A percentile compares a stretch with the other conserved stretches of the same genome.
These are phyloP conservation scores for Mortierella sp. DNA, from an alignment of 371 early-diverging fungal species.

Conservation along the genomic window DNA sequence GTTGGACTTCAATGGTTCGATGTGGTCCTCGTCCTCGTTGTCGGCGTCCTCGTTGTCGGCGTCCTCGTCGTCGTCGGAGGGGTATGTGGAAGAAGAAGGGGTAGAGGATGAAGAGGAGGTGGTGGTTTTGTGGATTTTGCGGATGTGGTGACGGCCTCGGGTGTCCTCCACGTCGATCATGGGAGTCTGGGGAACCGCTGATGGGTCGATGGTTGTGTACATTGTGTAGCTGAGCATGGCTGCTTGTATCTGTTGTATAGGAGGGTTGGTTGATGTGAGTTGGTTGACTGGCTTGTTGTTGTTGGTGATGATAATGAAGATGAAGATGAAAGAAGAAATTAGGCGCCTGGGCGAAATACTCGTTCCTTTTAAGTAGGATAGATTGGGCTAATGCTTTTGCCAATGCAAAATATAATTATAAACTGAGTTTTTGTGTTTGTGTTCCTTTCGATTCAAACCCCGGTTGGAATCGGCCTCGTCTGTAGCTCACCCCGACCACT, in stretches of 20 bases:
- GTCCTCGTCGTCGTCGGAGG: background rate
- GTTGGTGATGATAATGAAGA: background rate
- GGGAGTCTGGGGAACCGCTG: conserved; percentile 20
- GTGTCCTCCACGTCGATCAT: conserved; percentile 25
- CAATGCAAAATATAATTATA: too few species aligned
- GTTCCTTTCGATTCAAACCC: conserved; percentile 1
- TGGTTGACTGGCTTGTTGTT: background rate
- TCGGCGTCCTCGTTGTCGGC: too few species aligned
- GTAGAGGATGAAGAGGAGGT: conserved; percentile 25
- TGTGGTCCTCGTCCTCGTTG: background rate
- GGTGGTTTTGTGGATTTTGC: conserved; percentile 10
- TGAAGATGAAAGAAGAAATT: background rate
- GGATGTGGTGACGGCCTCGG: background rate
- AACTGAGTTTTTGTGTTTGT: background rate
- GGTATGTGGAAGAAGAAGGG: background rate
- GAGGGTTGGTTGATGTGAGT: background rate
- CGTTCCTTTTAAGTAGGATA: background rate
- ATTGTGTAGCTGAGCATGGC: background rate
- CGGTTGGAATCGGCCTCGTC: background rate
- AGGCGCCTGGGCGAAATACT: background rate
- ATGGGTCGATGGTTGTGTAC: conserved; percentile 11
- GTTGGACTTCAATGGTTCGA: conserved; percentile 1
- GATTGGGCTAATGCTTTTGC: background rate
- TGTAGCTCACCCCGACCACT: background rate
- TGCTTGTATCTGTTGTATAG: background rate